Base-by-base conservation (phyloP, 345 rosid genomes). In the Murraya paniculata region DNA sequence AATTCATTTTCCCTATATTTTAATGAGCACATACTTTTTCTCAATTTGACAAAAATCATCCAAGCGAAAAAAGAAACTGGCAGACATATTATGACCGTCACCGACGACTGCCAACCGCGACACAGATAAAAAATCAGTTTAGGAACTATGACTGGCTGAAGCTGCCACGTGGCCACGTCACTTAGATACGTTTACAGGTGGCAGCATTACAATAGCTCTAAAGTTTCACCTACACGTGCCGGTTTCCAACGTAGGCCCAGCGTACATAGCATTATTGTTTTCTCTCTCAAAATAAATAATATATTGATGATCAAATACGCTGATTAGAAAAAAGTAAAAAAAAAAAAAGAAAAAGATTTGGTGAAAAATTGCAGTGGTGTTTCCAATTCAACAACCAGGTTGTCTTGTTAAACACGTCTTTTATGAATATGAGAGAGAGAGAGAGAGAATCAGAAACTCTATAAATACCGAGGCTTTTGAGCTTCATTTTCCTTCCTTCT, bases 361-460 rank as follows among this genome's bases (percentile, higher is more conserved):
- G 75, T 69, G 28, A 30, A 45, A 70, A 80, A 70, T 50, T 39
- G 33, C 10, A 33, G 30, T 38, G 59, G 70, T 85, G 71, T 82
- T 80, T 77, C 81, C 83, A 25, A 78, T 71, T 83, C 64, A 78
- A 82, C 69, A 81, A 77, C 79, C 82, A 64, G 31, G 80, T 83
- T 90, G 69, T 87, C 90, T 90, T 89, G 92, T 80, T 73, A 76
- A 84, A 82, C 97, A 91, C 95, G 95, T 87, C 92, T 87, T 61
- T 74, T 62, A 19, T 16, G 57, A 5, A 6, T 1, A 7, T 16
- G 28, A 61, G 31, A 67, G 53, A 48, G 53, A 13, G 53, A 39
- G 45, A 19, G 28, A 61, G 22, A 64, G 68, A 71, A 80, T 78
- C 79, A 75, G 62, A 80, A 66, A 80, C 84, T 89, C 92, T 91